Evolutionary conservation across 192 early-diverging fungal genomes (phyloP).

Genomic region (Mortierella claussenii): DNA sequence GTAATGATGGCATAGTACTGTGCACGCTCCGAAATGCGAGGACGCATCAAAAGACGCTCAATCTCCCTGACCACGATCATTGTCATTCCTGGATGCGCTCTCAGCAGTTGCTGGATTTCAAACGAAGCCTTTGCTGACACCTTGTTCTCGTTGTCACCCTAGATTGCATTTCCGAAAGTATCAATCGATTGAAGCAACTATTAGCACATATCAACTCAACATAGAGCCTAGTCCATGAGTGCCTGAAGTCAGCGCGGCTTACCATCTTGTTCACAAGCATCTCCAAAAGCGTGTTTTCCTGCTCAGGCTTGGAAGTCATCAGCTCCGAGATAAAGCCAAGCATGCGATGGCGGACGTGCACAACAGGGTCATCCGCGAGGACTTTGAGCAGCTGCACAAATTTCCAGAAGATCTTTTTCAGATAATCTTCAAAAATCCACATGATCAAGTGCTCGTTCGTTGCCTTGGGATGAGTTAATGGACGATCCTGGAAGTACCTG

Average conservation of each 20-base stretch:
- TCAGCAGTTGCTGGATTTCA: slow-evolving; percentile 80
- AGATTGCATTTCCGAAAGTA: no score
- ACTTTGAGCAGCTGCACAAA: slow-evolving; percentile 91
- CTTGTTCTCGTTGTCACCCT: slow-evolving; percentile 90
- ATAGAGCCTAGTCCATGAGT: no score
- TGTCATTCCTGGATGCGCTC: slow-evolving; percentile 86
- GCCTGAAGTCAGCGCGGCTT: no score
- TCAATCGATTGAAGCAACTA: no score
- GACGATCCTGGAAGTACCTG: slow-evolving; percentile 93
- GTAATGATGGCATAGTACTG: slow-evolving; percentile 93
- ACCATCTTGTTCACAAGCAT: slow-evolving; percentile 93
- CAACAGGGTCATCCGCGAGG: slow-evolving; percentile 86
- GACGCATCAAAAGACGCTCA: slow-evolving; percentile 86
- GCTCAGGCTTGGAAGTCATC: slow-evolving; percentile 89
- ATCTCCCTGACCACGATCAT: slow-evolving; percentile 87
- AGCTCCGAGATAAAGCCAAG: slow-evolving; percentile 81
- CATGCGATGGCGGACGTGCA: slow-evolving; percentile 85
- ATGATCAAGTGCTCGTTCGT: slow-evolving; percentile 80
- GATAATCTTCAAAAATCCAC: slow-evolving; percentile 94
- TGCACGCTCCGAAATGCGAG: slow-evolving; percentile 78
- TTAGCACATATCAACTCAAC: no score
- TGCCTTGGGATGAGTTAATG: slow-evolving; percentile 66
- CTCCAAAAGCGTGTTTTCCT: slow-evolving; percentile 93
- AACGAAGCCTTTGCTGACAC: slow-evolving; percentile 86
- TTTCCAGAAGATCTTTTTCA: slow-evolving; percentile 93